Evolutionary conservation across 2,329 filamentous ascomycete genomes (phyloP).

Genomic region (Botrytis elliptica): DNA sequence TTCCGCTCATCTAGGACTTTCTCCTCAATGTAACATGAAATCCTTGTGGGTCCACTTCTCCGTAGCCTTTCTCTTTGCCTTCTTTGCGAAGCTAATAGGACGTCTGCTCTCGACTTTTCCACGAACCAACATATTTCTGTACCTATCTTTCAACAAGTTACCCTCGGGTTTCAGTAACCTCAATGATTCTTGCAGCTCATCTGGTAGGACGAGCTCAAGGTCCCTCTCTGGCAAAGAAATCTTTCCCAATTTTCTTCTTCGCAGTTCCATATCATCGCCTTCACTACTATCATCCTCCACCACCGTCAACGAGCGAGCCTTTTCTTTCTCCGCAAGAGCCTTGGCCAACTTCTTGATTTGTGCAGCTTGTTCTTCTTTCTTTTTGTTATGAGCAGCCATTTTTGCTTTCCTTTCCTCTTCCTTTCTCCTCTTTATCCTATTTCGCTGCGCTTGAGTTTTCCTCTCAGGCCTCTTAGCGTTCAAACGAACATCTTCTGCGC

Average conservation of each 20-base stretch:
- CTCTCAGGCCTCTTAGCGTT: constrained; percentile 75
- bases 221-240: constrained; percentile 72
- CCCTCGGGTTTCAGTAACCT: constrained; percentile 87
- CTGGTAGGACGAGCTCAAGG: constrained; percentile 75
- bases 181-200: constrained; percentile 81
- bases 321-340: constrained; percentile 60
- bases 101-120: constrained; percentile 85
- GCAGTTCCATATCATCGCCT: constrained; percentile 62
- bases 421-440: constrained; percentile 85
- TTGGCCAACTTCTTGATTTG: constrained; percentile 69
- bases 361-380: constrained; percentile 68
- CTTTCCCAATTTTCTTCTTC: constrained; percentile 73
- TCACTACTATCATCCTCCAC: constrained; percentile 50
- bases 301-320: constrained; percentile 46
- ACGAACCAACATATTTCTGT: constrained; percentile 81
- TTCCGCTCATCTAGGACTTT: not conserved
- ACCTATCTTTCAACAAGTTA: constrained; percentile 90
- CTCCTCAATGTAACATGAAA: constrained; percentile 51
- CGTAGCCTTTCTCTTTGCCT: constrained; percentile 75
- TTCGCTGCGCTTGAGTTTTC: constrained; percentile 83
- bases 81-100: constrained; percentile 76
- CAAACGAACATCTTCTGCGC: constrained; percentile 63
- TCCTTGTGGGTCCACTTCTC: constrained; percentile 99
- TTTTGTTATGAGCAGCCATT: constrained; percentile 73
- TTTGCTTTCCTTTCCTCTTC: constrained; percentile 76